Percentiles rank a stretch among this genome's conserved stretches.
Conservation (phyloP, 2,329 filamentous ascomycete species). For the Pyrenochaeta sp. region DNA sequence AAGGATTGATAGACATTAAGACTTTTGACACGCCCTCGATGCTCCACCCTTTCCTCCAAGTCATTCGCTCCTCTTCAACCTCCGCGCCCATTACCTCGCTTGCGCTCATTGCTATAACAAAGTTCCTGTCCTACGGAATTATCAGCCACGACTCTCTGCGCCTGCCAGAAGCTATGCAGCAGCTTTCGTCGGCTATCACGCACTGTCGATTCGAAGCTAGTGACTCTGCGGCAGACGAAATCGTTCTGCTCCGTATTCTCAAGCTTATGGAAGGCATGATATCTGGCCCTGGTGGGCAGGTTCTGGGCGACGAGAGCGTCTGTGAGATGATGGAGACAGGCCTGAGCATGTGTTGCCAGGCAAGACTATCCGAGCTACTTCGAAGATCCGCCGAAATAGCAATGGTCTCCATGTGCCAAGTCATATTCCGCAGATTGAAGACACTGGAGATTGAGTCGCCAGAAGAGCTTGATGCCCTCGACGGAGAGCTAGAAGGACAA, state of each 20-base stretch:
- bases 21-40: conserved; percentile 88
- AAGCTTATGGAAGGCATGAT: conserved; percentile 99
- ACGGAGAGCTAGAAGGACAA: conserved; percentile 71
- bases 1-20: conserved; percentile 83
- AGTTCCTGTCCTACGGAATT: conserved; percentile 95
- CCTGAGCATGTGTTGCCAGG: conserved; percentile 94
- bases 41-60: conserved; percentile 92
- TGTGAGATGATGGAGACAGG: conserved; percentile 99
- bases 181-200: conserved; percentile 91
- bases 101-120: conserved; percentile 89
- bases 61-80: conserved; percentile 94
- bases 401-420: conserved; percentile 99
- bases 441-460: conserved; percentile 80
- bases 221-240: conserved; percentile 92
- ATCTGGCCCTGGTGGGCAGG: conserved; percentile 86
- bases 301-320: conserved; percentile 96
- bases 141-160: conserved; percentile 85
- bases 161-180: conserved; percentile 90
- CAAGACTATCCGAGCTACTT: conserved; percentile 87
- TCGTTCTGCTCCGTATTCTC: conserved; percentile 90
- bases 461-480: conserved; percentile 69
- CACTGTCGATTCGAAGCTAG: conserved; percentile 98
- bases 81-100: conserved; percentile 96
- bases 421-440: conserved; percentile 93
- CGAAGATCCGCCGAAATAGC: conserved; percentile 92